Base-by-base conservation (phyloP, 495 filamentous ascomycete genomes). In the Hapsidospora chrysogenum region DNA sequence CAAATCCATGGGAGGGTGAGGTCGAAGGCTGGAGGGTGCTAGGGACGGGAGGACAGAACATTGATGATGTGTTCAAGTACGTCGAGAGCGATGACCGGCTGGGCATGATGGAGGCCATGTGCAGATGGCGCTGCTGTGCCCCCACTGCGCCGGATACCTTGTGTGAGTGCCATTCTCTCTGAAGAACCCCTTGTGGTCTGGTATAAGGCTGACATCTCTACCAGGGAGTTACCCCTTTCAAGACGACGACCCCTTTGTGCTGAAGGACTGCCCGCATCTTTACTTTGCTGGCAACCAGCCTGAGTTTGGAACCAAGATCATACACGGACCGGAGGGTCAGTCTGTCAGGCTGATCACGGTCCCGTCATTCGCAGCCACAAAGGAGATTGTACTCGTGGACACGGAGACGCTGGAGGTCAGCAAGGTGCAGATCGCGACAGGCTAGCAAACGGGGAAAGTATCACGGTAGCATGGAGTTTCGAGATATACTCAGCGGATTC, bases 61-160 rank as follows among this genome's bases (percentile, higher is more conserved):
- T 96, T 0, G 84, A 95, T 46, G 89, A 99, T 56, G 69, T 95
- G 7, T 80, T 81, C 50, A 85, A 89, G 44, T 96, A 96, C 44
- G 66, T 96, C 14, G 70, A 75, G 25, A 70, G 71, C 16, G 72
- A 84, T 11, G 75, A 81, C 39, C 53, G 83, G 26, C 41, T 96
- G 23, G 76, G 75, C 20, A 78, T 95, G 65, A 85, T 94, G 76
- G 89, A 96, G 57, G 72, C 74, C 27, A 80, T 89, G 68, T 68
- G 93, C 41, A 69, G 83, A 41, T 97, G 92, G 92, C 67, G 87
- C 36, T 79, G 80, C 52, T 71, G 70, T 36, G 87, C 87, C n/a
- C 89, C 89, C 10, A 97, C 89, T 1, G 92, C 92, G 3, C 89
- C 89, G 1, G 89, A 99, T 57, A 99, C 89, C 2, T 52, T 97